phyloP scores from a whole-genome alignment of 345 rosid genomes.

The Aethionema arabicum region DNA sequence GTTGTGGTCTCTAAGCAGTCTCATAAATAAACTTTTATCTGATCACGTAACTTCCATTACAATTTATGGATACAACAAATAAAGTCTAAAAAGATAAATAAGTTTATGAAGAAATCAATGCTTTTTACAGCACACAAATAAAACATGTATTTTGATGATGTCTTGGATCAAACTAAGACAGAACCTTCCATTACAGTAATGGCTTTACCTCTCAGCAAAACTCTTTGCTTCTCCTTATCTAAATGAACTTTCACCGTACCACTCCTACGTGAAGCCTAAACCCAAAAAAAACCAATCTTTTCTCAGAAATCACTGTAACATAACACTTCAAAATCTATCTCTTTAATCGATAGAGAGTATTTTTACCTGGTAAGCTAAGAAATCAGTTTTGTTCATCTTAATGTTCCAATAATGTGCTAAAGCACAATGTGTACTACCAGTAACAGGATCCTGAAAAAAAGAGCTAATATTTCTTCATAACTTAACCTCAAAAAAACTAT shows the following conservation, averaged over 20 bases:
- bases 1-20: too few relatives aligned
- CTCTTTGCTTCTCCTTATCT: constrained; percentile 51
- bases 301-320: constrained; percentile 1
- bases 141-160: too few relatives aligned
- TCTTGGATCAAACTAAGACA: constrained; percentile 41
- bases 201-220: constrained; percentile 64
- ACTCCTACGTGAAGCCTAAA: constrained; percentile 63
- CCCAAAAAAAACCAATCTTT: background rate
- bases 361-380: constrained; percentile 46
- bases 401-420: constrained; percentile 67
- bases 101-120: too few relatives aligned
- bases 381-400: constrained; percentile 60
- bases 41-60: too few relatives aligned
- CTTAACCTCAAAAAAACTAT: too few relatives aligned
- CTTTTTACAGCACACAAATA: too few relatives aligned
- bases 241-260: constrained; percentile 53
- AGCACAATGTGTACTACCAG: constrained; percentile 81
- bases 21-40: too few relatives aligned
- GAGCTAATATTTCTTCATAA: too few relatives aligned
- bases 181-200: constrained; percentile 62
- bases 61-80: too few relatives aligned
- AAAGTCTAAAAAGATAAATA: too few relatives aligned
- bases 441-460: constrained; percentile 67
- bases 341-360: constrained; percentile 7
- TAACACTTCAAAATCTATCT: constrained; percentile 1